Conservation (phyloP, 306 rosid species). For the Lathyrus tuberosus region DNA sequence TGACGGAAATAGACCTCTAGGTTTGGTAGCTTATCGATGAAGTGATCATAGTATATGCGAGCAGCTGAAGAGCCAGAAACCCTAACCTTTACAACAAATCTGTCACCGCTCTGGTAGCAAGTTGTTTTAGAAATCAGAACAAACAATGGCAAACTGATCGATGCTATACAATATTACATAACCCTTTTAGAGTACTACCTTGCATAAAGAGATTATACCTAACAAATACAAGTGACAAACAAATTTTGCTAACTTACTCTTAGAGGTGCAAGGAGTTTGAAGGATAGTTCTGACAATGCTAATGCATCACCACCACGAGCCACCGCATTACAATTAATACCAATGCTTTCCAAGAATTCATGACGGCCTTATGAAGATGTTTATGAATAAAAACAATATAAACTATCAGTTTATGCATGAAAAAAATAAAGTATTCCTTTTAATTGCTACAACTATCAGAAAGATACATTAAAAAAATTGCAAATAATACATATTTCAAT, state of each 20-base stretch:
- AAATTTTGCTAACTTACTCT: conserved; percentile 56
- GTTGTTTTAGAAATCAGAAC: conserved; percentile 37
- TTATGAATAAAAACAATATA: conserved; percentile 15
- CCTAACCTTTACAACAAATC: conserved; percentile 67
- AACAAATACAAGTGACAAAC: conserved; percentile 21
- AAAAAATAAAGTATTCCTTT: neutral
- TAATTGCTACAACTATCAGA: conserved; percentile 3
- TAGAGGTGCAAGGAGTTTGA: conserved; percentile 84
- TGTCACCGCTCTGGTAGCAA: conserved; percentile 71
- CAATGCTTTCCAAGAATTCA: conserved; percentile 66
- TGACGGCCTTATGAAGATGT: conserved; percentile 67
- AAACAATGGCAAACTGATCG: conserved; percentile 23
- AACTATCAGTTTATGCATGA: conserved; percentile 22
- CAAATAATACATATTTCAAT: conserved; percentile 18
- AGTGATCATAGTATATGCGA: conserved; percentile 69
- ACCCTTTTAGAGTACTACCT: conserved; percentile 11
- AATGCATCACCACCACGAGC: conserved; percentile 72
- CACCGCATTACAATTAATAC: conserved; percentile 63
- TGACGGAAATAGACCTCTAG: conserved; percentile 60
- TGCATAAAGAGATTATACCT: neutral
- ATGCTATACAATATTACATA: conserved; percentile 24
- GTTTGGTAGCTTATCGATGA: conserved; percentile 77
- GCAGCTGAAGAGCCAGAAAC: conserved; percentile 72
- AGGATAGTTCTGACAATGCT: conserved; percentile 72
- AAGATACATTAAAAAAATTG: neutral